These are phyloP conservation scores for Hymenotorrendiella dingleyae DNA, from an alignment of 2,329 filamentous ascomycete species.

Conservation along the genomic window DNA sequence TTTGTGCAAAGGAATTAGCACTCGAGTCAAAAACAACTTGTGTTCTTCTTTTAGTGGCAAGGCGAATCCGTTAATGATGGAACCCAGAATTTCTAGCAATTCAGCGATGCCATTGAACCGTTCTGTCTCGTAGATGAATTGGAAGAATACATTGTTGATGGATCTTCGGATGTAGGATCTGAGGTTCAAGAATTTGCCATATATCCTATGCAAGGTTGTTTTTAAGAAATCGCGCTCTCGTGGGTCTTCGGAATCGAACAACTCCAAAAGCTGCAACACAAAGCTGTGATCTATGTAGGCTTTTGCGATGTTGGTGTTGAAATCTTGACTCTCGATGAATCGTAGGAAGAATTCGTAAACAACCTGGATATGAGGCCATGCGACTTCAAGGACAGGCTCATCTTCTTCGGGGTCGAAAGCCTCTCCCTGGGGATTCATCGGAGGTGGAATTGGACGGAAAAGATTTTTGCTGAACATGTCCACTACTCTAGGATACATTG, in stretches of 20 bases:
- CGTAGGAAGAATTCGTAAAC: slow-evolving; percentile 99
- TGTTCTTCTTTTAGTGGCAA: slow-evolving; percentile 96
- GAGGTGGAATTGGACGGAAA: slow-evolving; percentile 93
- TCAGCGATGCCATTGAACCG: slow-evolving; percentile 51
- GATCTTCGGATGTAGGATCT: slow-evolving; percentile 95
- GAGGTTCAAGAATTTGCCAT: slow-evolving; percentile 97
- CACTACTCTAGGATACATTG: slow-evolving; percentile 97
- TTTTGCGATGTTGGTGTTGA: slow-evolving; percentile 99
- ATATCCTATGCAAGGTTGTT: slow-evolving; percentile 95
- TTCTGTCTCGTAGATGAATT: slow-evolving; percentile 98
- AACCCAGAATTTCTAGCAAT: slow-evolving; percentile 47
- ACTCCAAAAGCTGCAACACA: slow-evolving; percentile 89
- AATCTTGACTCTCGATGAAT: slow-evolving; percentile 99
- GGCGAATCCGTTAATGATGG: slow-evolving; percentile 98
- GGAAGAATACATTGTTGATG: slow-evolving; percentile 99
- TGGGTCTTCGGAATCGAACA: slow-evolving; percentile 97
- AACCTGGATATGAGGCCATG: slow-evolving; percentile 98
- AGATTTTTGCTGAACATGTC: slow-evolving; percentile 99
- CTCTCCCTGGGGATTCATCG: slow-evolving; percentile 95
- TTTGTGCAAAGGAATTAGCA: slow-evolving; percentile 91
- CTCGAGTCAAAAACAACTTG: slow-evolving; percentile 92
- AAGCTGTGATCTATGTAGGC: slow-evolving; percentile 98
- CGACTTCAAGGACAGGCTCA: slow-evolving; percentile 94
- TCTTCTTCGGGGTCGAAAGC: slow-evolving; percentile 98
- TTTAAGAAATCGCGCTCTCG: slow-evolving; percentile 96